Evolutionary conservation across 176 grass and related monocot genomes (phyloP), one percentile per base, ranked within the genome.

Genomic region (Lolium perenne): DNA sequence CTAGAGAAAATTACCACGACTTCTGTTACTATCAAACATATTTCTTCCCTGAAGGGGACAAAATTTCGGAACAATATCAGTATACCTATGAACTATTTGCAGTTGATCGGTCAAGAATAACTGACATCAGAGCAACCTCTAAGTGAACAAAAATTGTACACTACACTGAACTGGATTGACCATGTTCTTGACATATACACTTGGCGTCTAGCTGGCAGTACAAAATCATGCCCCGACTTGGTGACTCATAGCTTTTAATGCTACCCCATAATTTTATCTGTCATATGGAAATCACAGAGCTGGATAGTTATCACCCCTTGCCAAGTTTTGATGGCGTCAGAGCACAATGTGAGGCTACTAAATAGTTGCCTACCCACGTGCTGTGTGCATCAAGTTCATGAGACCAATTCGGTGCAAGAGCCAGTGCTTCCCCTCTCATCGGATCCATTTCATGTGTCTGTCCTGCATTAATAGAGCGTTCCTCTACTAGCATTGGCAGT

Each of bases 141-240:
- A 82, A 45, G 26, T 77, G 53, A 70, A 82, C 0, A 69, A 85
- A 75, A 77, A 60, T 76, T 80, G 59, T 58, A 89, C 78, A 68
- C 22, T 12, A 82, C 40, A 76, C 10, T 54, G 25, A 54, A 85
- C 9, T 15, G 40, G 45, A 17, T 40, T 67, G 53, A 51, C 13
- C 79, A 32, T 32, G 53, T 78, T 26, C 26, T 32, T 10, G 59
- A 35, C 82, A 67, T 69, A 50, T 60, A 53, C 51, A 74, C 68
- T 80, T 72, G 21, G 55, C 21, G 17, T 46, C 21, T 77, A 72
- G 43, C 14, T 62, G 22, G 9, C 63, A 48, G 46, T 82, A 72
- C 53, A 18, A 50, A 83, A 41, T 50, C 47, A 83, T 86, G 74
- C 23, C 21, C 40, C 5, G 26, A 35, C 38, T 26, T 38, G 6